Percentiles rank a stretch among this genome's conserved stretches.
Conservation (phyloP, 2,329 filamentous ascomycete genomes). For the Aspergillus sp. region DNA sequence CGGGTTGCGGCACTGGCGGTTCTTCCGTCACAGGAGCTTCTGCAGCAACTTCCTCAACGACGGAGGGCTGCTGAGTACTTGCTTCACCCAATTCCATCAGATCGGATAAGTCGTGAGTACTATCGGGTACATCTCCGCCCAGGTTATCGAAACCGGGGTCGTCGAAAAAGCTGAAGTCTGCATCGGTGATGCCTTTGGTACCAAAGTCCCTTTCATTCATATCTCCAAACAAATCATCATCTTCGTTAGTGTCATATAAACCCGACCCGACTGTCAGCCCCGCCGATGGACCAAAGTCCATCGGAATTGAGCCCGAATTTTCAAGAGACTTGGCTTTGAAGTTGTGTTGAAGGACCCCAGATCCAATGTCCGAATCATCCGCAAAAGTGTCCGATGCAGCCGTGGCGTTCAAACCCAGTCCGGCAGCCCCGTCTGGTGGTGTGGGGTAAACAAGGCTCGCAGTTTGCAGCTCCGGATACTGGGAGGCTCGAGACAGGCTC, state of each 20-base stretch:
- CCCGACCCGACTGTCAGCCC: conserved; percentile 36
- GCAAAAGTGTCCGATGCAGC: conserved; percentile 30
- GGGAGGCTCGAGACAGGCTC: conserved; percentile 38
- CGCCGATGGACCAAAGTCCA: conserved; percentile 24
- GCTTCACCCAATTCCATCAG: conserved; percentile 11
- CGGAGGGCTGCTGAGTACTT: conserved; percentile 13
- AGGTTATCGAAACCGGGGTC: conserved; percentile 43
- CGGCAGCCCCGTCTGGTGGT: conserved; percentile 49
- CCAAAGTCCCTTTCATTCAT: conserved; percentile 55
- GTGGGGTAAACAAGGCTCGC: conserved; percentile 53
- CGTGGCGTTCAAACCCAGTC: conserved; percentile 27
- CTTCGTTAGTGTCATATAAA: conserved; percentile 41
- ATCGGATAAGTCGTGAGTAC: conserved; percentile 14
- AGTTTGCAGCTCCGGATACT: conserved; percentile 41
- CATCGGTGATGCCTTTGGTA: conserved; percentile 58
- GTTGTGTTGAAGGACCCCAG: conserved; percentile 16
- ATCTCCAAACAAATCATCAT: conserved; percentile 60
- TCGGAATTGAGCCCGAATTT: conserved; percentile 16
- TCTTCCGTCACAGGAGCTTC: conserved; percentile 1
- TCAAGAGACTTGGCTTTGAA: conserved; percentile 13
- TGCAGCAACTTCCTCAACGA: conserved; percentile 5
- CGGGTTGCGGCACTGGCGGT: conserved; percentile 2
- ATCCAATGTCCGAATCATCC: conserved; percentile 27
- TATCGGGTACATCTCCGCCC: conserved; percentile 14
- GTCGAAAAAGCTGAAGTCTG: conserved; percentile 66